Base-by-base conservation (phyloP, 2,329 filamentous ascomycete species). In the Colletotrichum camelliae region DNA sequence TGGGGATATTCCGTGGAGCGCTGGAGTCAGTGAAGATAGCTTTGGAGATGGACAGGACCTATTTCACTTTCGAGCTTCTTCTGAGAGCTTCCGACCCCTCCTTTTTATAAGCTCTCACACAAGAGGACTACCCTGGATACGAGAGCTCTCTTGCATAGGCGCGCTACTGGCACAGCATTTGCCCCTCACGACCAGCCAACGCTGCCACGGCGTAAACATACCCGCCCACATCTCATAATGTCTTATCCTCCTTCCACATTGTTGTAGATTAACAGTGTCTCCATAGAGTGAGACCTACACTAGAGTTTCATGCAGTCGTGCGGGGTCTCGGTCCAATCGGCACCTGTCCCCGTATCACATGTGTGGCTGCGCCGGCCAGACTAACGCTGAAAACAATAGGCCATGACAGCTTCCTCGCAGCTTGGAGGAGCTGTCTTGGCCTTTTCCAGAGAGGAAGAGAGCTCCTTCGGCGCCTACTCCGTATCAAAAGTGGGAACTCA, bases 291-390 rank as follows among this genome's bases (percentile, higher is more conserved):
- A 74, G 64, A 65, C 55, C 43, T 72, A 52, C 43, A 52, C 43
- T 52, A 27, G 48, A 67, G 43, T 68, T 69, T 52, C 70, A 69
- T 76, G 74, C 70, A 39, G 61, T 16, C 43, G 55, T 76, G 74
- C 74, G 74, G 74, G 74, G 74, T 76, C 58, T 76, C 65, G 74
- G 74, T 29, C 74, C 74, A 76, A 76, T 76, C 74, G 74, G 70
- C 74, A 76, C 43, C 58, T 37, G 29, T 55, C 15, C 27, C 33
- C 58, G 74, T 69, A 76, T 76, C 74, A 73, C 65, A 66, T 76
- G 70, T 58, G 57, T 75, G 43, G 55, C 39, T 67, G 52, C 68
- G 52, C 73, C 70, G 65, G 58, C 43, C 29, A 39, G 57, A 24
- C 65, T 16, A 57, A 57, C 27, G 27, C 58, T n/a, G 18, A 62